Conservation (phyloP, 257 asterid species). For the Solanum phureja region DNA sequence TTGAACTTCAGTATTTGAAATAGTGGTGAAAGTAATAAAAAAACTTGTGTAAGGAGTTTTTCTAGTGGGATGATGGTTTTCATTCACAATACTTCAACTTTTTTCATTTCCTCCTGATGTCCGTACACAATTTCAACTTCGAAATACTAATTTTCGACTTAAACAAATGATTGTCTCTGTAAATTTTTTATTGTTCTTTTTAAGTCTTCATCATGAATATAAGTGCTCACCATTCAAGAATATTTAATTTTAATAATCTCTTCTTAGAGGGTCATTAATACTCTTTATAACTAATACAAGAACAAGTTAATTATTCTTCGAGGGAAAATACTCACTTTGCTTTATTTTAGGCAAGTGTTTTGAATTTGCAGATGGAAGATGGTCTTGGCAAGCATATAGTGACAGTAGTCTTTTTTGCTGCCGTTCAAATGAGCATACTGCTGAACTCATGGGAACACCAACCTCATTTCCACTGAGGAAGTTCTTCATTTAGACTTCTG, state of each 20-base stretch:
- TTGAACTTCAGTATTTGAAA: too few relatives aligned
- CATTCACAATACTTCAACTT: background rate
- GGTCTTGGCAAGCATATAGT: background rate
- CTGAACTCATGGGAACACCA: background rate
- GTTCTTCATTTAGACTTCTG: constrained; percentile 2
- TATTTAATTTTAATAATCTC: background rate
- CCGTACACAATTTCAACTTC: too few relatives aligned
- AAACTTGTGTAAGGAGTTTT: background rate
- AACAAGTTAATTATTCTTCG: background rate
- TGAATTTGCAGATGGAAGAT: background rate
- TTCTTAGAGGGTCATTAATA: background rate
- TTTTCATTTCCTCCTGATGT: too few relatives aligned
- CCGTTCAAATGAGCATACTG: background rate
- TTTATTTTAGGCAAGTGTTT: background rate
- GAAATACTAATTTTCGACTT: too few relatives aligned
- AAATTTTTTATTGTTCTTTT: background rate
- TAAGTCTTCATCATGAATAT: too few relatives aligned
- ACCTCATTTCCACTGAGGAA: background rate
- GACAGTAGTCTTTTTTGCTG: background rate
- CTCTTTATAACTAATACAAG: background rate
- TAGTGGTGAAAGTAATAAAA: too few relatives aligned
- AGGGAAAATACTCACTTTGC: background rate
- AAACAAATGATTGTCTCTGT: background rate
- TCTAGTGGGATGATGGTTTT: background rate
- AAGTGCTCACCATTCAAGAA: constrained; percentile 7